Percentiles rank a stretch among this genome's conserved stretches.
phyloP scores from a whole-genome alignment of 192 early-diverging fungal species.

The Entophlyctis luteolus region DNA sequence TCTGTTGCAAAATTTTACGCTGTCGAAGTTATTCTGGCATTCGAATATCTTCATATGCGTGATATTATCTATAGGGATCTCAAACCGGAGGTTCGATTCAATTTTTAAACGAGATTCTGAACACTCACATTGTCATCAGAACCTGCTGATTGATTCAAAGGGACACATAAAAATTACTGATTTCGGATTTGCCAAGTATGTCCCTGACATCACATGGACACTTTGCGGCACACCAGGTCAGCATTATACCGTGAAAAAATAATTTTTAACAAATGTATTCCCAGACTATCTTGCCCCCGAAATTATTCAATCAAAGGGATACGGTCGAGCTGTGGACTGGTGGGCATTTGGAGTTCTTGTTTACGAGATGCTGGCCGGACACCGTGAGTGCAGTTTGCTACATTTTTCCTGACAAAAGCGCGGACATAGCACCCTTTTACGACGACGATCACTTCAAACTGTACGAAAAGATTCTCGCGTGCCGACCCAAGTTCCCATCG shows the following conservation, averaged over 20 bases:
- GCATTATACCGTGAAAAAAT: too few relatives aligned
- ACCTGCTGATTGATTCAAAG: slow-evolving; percentile 68
- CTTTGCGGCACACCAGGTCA: slow-evolving; percentile 76
- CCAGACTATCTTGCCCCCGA: slow-evolving; percentile 68
- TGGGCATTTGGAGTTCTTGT: slow-evolving; percentile 71
- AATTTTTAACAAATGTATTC: neutral
- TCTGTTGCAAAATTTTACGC: slow-evolving; percentile 87
- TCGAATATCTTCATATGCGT: slow-evolving; percentile 82
- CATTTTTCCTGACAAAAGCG: slow-evolving; percentile 39
- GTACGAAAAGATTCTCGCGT: slow-evolving; percentile 89
- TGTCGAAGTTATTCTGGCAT: slow-evolving; percentile 80
- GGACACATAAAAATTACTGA: slow-evolving; percentile 83
- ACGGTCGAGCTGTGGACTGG: slow-evolving; percentile 76
- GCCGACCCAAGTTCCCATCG: slow-evolving; percentile 78
- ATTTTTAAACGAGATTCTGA: neutral
- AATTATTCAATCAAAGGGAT: slow-evolving; percentile 68
- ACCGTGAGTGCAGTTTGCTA: slow-evolving; percentile 40
- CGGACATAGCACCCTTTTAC: slow-evolving; percentile 84
- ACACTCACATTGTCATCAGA: slow-evolving; percentile 33
- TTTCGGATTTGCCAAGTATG: slow-evolving; percentile 79
- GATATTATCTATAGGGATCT: slow-evolving; percentile 89
- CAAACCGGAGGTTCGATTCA: slow-evolving; percentile 63
- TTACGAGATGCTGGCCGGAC: slow-evolving; percentile 82
- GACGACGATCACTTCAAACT: slow-evolving; percentile 90
- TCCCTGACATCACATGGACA: slow-evolving; percentile 78